phyloP scores from a whole-genome alignment of 345 rosid species.

The Geranium rotundifolium region DNA sequence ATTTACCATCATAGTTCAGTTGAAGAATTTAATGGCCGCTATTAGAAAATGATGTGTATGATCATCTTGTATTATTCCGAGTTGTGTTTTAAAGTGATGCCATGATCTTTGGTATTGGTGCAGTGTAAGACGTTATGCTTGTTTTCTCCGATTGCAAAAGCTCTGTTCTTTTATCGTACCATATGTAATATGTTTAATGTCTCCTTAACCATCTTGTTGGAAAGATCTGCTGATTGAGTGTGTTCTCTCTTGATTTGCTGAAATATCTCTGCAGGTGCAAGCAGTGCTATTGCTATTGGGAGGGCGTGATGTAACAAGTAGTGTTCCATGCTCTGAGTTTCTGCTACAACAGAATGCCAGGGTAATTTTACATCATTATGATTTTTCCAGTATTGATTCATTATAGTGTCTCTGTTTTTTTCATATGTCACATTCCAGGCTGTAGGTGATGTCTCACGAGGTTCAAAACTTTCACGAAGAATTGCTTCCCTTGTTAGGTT shows the following conservation, averaged over 20 bases:
- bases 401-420: constrained; percentile 1
- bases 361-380: constrained; percentile 10
- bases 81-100: no score
- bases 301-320: constrained; percentile 18
- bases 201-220: no score
- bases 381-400: constrained; percentile 1
- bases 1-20: no score
- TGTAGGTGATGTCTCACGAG: constrained; percentile 22
- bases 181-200: no score
- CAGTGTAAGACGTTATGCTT: no score
- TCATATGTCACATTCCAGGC: constrained; percentile 14
- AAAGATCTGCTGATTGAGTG: not conserved
- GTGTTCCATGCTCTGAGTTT: constrained; percentile 20
- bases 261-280: constrained; percentile 27
- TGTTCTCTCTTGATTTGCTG: constrained; percentile 7
- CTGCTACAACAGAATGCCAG: constrained; percentile 17
- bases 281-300: constrained; percentile 28
- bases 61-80: no score
- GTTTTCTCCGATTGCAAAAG: no score
- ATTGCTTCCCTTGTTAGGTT: constrained; percentile 31
- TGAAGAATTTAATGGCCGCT: not conserved
- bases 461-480: constrained; percentile 30
- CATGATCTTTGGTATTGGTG: no score
- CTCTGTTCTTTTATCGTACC: no score
- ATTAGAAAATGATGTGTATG: not conserved